Base-by-base conservation (phyloP, 148 eudicot genomes). In the Rheum nobile region DNA sequence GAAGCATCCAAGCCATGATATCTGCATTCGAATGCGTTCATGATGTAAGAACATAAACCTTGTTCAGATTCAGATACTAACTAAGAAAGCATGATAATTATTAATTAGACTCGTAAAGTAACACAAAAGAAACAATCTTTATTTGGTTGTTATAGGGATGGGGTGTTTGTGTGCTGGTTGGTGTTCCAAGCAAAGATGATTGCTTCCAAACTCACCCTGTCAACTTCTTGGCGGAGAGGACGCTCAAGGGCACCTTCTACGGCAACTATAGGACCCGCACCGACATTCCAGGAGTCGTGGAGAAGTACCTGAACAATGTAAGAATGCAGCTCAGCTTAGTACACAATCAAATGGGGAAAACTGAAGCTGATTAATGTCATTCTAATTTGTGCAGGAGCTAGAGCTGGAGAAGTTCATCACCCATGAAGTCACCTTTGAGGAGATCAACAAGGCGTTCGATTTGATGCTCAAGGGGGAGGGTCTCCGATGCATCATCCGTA, bases 361-460 rank as follows among this genome's bases (percentile, higher is more conserved):
- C 28, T 8, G 8, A 54, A 9, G 7, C 28, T 14, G n/a, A n/a
- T n/a, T n/a, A 61, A 28, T 61, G 35, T 61, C 67, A 28, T 29
- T 28, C 34, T 61, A 61, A 61, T 28, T 12, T 59, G 28, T 61
- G 34, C 67, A 61, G 85, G 88, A 85, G 41, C 38, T 85, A 31
- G 88, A 85, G 72, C 67, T 87, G 48, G 91, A 83, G 68, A 87
- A 87, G 71, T 84, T 87, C 78, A 83, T 87, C 31, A 85, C 91
- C 26, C 91, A 87, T 59, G 85, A 87, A 73, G 77, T 83, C 17
- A 7, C 80, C 0, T 85, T 87, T 31, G 29, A 72, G 16, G 90
- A 87, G 74, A 87, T 87, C 72, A 87, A 87, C 83, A 85, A 85
- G 85, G 91, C 91, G 0, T 87, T 87, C 7, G 91, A 87, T 1